Evolutionary conservation across 805 yeast species (phyloP).

Genomic region (Pichia phayaonensis): DNA sequence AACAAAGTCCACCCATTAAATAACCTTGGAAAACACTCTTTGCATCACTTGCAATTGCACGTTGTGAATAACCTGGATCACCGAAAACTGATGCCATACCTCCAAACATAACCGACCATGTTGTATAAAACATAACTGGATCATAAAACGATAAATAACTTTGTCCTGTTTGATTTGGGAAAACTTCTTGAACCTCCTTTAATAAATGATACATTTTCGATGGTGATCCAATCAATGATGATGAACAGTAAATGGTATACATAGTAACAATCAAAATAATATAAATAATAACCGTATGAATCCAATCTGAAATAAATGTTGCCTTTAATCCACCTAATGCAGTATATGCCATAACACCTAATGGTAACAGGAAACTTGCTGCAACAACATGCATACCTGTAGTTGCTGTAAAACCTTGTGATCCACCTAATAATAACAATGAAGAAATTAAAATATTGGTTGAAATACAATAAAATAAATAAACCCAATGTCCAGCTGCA

Average conservation of each 20-base stretch:
- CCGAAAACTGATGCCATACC: conserved; percentile 25
- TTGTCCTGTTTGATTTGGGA: conserved; percentile 27
- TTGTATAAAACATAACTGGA: conserved; percentile 26
- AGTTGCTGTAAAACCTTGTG: conserved; percentile 32
- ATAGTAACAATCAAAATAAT: conserved; percentile 26
- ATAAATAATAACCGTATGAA: conserved; percentile 35
- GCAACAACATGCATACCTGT: conserved; percentile 43
- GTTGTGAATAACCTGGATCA: conserved; percentile 29
- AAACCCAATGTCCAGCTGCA: conserved; percentile 29
- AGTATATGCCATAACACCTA: conserved; percentile 42
- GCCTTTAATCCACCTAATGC: conserved; percentile 46
- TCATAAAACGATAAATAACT: conserved; percentile 28
- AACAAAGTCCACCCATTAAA: conserved; percentile 30
- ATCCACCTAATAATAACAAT: conserved; percentile 32
- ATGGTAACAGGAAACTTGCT: conserved; percentile 37
- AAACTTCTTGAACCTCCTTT: conserved; percentile 25
- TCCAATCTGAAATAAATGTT: conserved; percentile 47
- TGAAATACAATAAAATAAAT: conserved; percentile 29
- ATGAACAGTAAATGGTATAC: conserved; percentile 30
- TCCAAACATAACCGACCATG: conserved; percentile 28
- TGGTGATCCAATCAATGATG: conserved; percentile 37
- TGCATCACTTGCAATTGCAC: conserved; percentile 36
- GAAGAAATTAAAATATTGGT: conserved; percentile 32
- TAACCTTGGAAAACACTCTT: conserved; percentile 30
- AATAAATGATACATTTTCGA: conserved; percentile 36